Percentiles rank a stretch among this genome's conserved stretches.
phyloP scores from a whole-genome alignment of 1,139 yeast species.

The Hanseniaspora sp. region DNA sequence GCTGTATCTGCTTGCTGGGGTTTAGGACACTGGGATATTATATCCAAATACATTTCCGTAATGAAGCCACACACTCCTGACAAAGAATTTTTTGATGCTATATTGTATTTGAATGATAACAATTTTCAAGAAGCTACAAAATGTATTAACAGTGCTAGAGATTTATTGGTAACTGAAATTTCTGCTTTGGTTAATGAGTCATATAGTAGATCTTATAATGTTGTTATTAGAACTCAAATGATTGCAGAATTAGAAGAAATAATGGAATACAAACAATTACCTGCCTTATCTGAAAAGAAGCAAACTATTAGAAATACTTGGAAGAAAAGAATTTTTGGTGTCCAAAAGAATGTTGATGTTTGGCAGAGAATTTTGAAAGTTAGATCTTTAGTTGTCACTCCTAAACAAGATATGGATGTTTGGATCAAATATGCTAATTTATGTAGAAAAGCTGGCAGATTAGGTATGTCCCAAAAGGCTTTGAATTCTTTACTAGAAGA shows the following conservation, averaged over 20 bases:
- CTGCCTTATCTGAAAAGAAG: slow-evolving; percentile 71
- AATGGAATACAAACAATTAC: slow-evolving; percentile 72
- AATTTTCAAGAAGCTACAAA: slow-evolving; percentile 71
- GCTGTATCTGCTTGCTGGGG: slow-evolving; percentile 99
- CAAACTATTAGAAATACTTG: slow-evolving; percentile 78
- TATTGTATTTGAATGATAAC: slow-evolving; percentile 72
- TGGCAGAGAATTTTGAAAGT: slow-evolving; percentile 96
- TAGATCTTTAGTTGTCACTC: slow-evolving; percentile 83
- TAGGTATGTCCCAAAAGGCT: slow-evolving; percentile 87
- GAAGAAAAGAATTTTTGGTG: slow-evolving; percentile 84
- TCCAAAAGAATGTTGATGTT: slow-evolving; percentile 92
- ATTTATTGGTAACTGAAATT: slow-evolving; percentile 79
- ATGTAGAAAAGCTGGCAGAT: slow-evolving; percentile 85
- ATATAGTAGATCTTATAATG: slow-evolving; percentile 93
- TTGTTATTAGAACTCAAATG: slow-evolving; percentile 94
- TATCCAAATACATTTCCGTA: slow-evolving; percentile 81
- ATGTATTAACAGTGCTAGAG: slow-evolving; percentile 77
- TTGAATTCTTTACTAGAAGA: slow-evolving; percentile 61
- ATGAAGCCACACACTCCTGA: slow-evolving; percentile 92
- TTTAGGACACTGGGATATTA: slow-evolving; percentile 91
- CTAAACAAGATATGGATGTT: slow-evolving; percentile 94
- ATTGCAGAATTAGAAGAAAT: slow-evolving; percentile 93
- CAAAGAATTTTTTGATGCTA: slow-evolving; percentile 86
- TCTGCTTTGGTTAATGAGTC: slow-evolving; percentile 93
- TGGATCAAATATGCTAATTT: slow-evolving; percentile 97